A percentile compares a stretch with the other conserved stretches of the same genome.
Evolutionary conservation across 257 asterid species (phyloP).

Genomic region (Scutellaria barbata): DNA sequence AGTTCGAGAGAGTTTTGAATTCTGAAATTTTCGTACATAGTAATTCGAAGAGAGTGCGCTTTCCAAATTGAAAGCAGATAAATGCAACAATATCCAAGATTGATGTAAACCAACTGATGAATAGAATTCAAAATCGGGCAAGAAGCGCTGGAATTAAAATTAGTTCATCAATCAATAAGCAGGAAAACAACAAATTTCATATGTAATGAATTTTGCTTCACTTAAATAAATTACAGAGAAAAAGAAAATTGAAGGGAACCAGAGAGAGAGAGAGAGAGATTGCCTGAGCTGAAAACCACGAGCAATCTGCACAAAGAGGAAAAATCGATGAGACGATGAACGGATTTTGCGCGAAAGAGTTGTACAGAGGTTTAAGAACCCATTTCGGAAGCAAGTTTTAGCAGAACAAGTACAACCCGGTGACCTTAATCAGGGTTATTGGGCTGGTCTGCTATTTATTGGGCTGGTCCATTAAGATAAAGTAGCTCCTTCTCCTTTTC

Average conservation of each 20-base stretch:
- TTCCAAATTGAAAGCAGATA: no score
- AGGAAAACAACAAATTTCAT: conserved; percentile 1
- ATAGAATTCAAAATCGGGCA: neutral
- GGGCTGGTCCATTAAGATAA: no score
- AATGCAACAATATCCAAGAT: neutral
- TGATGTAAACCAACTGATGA: neutral
- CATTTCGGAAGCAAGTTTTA: neutral
- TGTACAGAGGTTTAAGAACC: neutral
- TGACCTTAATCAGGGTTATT: no score
- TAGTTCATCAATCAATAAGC: neutral
- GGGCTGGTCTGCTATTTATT: no score
- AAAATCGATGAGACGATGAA: neutral
- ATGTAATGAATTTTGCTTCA: no score
- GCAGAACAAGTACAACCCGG: neutral
- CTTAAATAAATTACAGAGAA: neutral
- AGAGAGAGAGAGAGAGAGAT: neutral
- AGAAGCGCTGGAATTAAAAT: neutral
- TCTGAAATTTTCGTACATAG: neutral
- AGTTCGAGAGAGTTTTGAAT: neutral
- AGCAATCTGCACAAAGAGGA: neutral
- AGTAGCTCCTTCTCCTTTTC: no score
- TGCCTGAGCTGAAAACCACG: conserved; percentile 22
- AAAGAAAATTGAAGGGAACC: neutral
- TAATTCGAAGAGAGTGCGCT: no score
- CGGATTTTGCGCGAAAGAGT: conserved; percentile 4